Percentiles rank a stretch among this genome's conserved stretches.
Conservation (phyloP, 169 alveolate genomes). For the Babesia ovis region DNA sequence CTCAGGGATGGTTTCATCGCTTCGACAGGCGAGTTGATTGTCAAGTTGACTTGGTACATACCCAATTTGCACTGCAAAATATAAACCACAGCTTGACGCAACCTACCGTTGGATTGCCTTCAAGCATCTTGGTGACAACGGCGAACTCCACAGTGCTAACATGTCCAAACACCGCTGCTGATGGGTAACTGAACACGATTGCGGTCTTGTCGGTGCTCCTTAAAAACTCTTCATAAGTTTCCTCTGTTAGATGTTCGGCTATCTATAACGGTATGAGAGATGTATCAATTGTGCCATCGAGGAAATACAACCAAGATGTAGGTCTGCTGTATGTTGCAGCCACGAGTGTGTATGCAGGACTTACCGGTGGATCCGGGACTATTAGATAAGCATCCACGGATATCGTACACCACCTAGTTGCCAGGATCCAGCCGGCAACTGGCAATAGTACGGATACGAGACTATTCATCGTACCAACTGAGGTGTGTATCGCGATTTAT, state of each 20-base stretch:
- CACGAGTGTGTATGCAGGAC: no score
- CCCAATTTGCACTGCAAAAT: constrained; percentile 47
- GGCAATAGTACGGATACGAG: background rate
- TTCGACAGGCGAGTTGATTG: constrained; percentile 20
- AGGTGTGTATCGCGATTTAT: constrained; percentile 12
- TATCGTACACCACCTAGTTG: background rate
- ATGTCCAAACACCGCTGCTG: constrained; percentile 19
- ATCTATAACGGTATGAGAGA: constrained; percentile 6
- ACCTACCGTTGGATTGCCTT: constrained; percentile 36
- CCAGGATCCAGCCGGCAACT: constrained; percentile 8
- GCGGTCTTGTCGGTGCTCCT: constrained; percentile 34
- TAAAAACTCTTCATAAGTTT: constrained; percentile 29
- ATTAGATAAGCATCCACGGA: constrained; percentile 1
- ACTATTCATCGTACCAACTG: background rate
- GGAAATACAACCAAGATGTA: no score
- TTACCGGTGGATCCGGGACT: constrained; percentile 34
- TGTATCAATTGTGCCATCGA: background rate
- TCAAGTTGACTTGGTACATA: constrained; percentile 28
- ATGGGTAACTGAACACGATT: constrained; percentile 51
- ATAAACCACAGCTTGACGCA: background rate
- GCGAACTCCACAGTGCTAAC: constrained; percentile 28
- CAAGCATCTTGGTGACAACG: constrained; percentile 29
- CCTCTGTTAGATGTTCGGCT: constrained; percentile 32
- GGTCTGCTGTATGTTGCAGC: no score
- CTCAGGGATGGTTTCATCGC: constrained; percentile 50